Base-by-base conservation (phyloP, 371 early-diverging fungal genomes). In the Mortierella sp. region DNA sequence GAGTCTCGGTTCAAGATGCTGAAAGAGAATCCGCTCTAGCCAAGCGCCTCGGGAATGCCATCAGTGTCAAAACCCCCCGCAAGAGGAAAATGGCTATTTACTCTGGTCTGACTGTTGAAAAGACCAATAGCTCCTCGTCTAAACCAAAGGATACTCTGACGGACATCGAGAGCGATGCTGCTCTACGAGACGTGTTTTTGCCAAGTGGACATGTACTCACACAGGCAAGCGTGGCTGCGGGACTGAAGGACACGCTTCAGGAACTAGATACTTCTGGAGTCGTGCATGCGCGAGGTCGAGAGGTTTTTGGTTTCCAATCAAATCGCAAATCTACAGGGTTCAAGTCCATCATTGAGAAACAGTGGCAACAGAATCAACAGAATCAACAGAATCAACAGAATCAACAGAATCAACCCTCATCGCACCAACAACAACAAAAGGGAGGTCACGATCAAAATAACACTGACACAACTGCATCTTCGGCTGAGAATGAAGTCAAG, bases 11-110 rank as follows among this genome's bases (percentile, higher is more conserved):
- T 1, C 73, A 81, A 59, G 66, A 84, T 37, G 72, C 83, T 2
- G 73, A 83, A 26, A 30, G 63, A 30, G 91, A 90, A 72, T 76
- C 86, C 11, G 66, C 78, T 16, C 51, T 88, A 24, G 87, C 85
- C 12, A 84, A 75, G 45, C 76, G 62, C 35, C 26, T 65, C n/a
- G 62, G 61, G 16, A 68, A 60, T 6, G 14, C 32, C 5, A n/a
- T 24, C 60, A 35, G 2, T 18, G 16, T 4, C 26, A 60, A 40
- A 20, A 22, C 54, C 37, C 66, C 28, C 6, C 69, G 73, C 30
- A 69, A 62, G 30, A 60, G 73, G 0, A 39, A 28, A 59, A 30
- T 69, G 52, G 74, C 22, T 9, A 73, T 75, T 58, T 18, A 70
- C 26, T 72, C 72, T 1, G 68, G 79, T 2, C 45, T 70, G 54